phyloP scores from a whole-genome alignment of 805 yeast genomes.

The Candida manassasensis region DNA sequence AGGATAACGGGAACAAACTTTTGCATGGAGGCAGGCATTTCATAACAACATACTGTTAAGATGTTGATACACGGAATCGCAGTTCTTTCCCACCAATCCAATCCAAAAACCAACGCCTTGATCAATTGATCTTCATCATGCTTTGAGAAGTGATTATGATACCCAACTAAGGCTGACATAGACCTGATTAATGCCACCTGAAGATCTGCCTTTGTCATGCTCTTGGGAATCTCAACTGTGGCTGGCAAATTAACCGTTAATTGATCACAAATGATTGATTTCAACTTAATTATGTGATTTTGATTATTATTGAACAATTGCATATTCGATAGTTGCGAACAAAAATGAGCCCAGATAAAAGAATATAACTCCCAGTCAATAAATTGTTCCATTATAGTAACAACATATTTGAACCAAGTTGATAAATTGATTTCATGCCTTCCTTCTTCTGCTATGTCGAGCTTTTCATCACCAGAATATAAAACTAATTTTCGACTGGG shows the following conservation, averaged over 20 bases:
- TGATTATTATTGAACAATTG: slow-evolving; percentile 42
- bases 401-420: slow-evolving; percentile 48
- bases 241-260: slow-evolving; percentile 47
- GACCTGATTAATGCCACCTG: slow-evolving; percentile 63
- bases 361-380: slow-evolving; percentile 71
- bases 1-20: slow-evolving; percentile 64
- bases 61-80: slow-evolving; percentile 76
- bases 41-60: slow-evolving; percentile 74
- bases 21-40: slow-evolving; percentile 68
- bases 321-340: slow-evolving; percentile 63
- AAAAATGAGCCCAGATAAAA: slow-evolving; percentile 59
- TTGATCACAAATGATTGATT: slow-evolving; percentile 54
- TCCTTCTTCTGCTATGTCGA: slow-evolving; percentile 2
- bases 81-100: slow-evolving; percentile 73
- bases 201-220: slow-evolving; percentile 52
- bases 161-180: slow-evolving; percentile 59
- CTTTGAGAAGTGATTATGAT: slow-evolving; percentile 49
- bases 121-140: slow-evolving; percentile 62
- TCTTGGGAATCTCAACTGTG: slow-evolving; percentile 34
- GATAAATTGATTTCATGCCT: slow-evolving; percentile 37
- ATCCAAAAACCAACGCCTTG: slow-evolving; percentile 52
- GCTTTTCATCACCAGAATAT: slow-evolving; percentile 2
- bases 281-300: slow-evolving; percentile 36
- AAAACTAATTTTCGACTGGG: slow-evolving; percentile 30
- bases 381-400: slow-evolving; percentile 46